These are phyloP conservation scores for Acanthamoeba castellanii DNA, from an alignment of 208 protist species.

Conservation along the genomic window DNA sequence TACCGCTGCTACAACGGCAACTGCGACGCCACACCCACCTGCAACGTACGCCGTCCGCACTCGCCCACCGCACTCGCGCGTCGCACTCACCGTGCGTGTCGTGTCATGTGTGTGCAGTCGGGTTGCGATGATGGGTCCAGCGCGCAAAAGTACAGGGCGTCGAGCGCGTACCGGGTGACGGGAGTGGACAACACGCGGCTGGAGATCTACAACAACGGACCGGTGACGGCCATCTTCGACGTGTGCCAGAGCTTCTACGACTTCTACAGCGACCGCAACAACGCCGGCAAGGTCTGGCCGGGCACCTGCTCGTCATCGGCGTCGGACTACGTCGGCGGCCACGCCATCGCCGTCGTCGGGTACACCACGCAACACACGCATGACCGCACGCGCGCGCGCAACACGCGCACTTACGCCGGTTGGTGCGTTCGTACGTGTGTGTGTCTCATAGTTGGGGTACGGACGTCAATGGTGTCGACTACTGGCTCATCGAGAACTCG, in stretches of 20 bases:
- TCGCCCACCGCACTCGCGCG: too few relatives aligned
- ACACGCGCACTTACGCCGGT: too few relatives aligned
- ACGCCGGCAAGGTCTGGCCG: background rate
- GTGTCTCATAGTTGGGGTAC: background rate
- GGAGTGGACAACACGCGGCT: background rate
- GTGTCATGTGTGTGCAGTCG: background rate
- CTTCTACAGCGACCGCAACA: conserved; percentile 1
- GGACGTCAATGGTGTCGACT: background rate
- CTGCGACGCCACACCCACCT: background rate
- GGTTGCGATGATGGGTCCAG: background rate
- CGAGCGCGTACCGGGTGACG: background rate
- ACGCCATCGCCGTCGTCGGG: background rate
- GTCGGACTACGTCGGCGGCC: background rate
- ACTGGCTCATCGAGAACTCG: conserved; percentile 40
- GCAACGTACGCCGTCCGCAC: background rate
- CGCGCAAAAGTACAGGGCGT: background rate
- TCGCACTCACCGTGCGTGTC: background rate
- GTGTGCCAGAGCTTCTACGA: background rate
- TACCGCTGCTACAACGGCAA: conserved; percentile 26
- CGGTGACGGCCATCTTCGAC: background rate
- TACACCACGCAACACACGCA: background rate
- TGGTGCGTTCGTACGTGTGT: background rate
- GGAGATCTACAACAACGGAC: conserved; percentile 45
- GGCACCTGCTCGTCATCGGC: background rate
- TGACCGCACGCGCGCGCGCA: background rate